Evolutionary conservation across 331 rosid genomes (phyloP), one percentile per base, ranked within the genome.

Genomic region (Dryas integrifolia): DNA sequence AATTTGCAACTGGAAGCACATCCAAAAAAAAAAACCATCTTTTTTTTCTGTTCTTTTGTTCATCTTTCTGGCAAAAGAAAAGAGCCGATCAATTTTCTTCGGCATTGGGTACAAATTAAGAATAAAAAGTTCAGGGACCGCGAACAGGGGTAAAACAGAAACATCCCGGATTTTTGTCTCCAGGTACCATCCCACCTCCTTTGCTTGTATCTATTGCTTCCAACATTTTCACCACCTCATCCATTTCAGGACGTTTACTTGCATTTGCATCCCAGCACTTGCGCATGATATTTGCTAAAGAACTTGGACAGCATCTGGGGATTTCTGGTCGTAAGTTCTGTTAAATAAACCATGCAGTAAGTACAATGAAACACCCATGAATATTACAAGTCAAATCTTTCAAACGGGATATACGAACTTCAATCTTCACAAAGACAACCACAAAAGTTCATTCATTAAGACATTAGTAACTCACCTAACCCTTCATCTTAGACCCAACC

Each of bases 131-230:
- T 76, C 72, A 93, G 21, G 96, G 94, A 18, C 97, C 91, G 2
- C 90, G 92, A 63, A 73, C 7, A 4, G 81, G 75, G 38, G 70
- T 6, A 14, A 93, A 80, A 63, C 96, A 91, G 70, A 84, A 87
- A 71, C 91, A 93, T 11, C 64, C 61, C 3, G 82, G 41, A 44
- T 70, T 30, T 50, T 81, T 86, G 65, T 80, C 83, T 0, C 89
- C 89, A 0, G 90, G 86, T 74, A 88, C 75, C 92, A 91, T 89
- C 65, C 92, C 97, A 5, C 96, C 95, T 67, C 98, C 97, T 85
- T 72, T 89, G 70, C 84, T 88, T 8, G 96, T 91, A 75, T 93
- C 97, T 67, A 93, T 78, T 51, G 83, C 92, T 82, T 93, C 98
- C 39, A 93, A 58, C 96, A 93, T 79, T 76, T 58, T 83, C 84